Percentiles rank a stretch among this genome's conserved stretches.
Evolutionary conservation across 2,329 filamentous ascomycete species (phyloP).

Genomic region (Colletotrichum godetiae): DNA sequence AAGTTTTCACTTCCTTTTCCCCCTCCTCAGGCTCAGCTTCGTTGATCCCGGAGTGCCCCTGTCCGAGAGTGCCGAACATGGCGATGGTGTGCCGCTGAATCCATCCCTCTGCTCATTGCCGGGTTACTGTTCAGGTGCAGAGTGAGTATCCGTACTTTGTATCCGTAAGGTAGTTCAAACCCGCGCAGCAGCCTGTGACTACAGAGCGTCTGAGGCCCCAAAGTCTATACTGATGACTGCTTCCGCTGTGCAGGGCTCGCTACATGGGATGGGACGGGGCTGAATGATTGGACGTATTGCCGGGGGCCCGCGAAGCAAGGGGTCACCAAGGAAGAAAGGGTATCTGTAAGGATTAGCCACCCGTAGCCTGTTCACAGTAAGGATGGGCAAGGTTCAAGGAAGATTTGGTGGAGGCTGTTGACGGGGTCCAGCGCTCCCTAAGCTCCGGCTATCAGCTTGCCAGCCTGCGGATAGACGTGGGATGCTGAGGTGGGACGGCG

Average conservation of each 20-base stretch:
- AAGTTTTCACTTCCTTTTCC: background rate
- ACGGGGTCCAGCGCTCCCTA: constrained; percentile 26
- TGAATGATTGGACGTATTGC: background rate
- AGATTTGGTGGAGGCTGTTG: background rate
- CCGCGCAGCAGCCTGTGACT: background rate
- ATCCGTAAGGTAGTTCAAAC: too few relatives aligned
- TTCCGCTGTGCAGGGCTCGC: background rate
- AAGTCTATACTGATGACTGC: background rate
- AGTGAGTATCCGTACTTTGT: background rate
- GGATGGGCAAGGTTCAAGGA: constrained; percentile 8
- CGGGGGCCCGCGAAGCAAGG: background rate
- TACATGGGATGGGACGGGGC: background rate
- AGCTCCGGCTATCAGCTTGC: background rate
- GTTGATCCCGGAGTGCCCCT: background rate
- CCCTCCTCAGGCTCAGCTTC: background rate
- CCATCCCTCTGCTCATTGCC: constrained; percentile 1
- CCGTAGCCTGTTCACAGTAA: background rate
- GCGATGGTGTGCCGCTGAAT: background rate
- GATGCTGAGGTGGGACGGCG: constrained; percentile 6
- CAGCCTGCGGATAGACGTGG: background rate
- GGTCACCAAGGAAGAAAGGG: constrained; percentile 1
- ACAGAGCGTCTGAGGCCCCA: background rate
- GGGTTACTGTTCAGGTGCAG: too few relatives aligned
- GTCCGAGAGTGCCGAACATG: constrained; percentile 13
- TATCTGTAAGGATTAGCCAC: background rate